Conservation (phyloP, 768 basidiomycete species). For the Leucogyrophana mollusca region DNA sequence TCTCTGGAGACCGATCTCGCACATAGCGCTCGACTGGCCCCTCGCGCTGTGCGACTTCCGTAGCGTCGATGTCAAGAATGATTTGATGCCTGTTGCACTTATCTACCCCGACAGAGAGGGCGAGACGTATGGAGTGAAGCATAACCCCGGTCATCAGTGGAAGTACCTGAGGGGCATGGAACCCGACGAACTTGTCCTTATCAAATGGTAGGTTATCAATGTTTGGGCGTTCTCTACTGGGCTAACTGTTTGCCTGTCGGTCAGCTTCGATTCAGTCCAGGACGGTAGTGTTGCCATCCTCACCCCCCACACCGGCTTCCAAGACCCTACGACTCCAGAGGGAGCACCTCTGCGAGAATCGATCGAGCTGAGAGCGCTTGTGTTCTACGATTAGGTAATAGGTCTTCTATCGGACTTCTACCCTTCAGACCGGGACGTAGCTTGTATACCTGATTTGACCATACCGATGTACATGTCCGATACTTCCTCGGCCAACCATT, state of each 20-base stretch:
- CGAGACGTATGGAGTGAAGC: constrained; percentile 40
- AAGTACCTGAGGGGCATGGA: constrained; percentile 44
- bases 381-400: constrained; percentile 34
- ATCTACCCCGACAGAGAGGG: constrained; percentile 42
- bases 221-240: neutral
- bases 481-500: too few relatives aligned
- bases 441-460: too few relatives aligned
- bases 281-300: constrained; percentile 33
- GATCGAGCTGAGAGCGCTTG: constrained; percentile 34
- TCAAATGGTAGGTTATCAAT: constrained; percentile 42
- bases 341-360: constrained; percentile 30
- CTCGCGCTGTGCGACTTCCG: constrained; percentile 49
- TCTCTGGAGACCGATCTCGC: constrained; percentile 51
- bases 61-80: constrained; percentile 35
- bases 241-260: neutral
- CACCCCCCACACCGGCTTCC: constrained; percentile 33
- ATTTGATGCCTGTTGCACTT: constrained; percentile 37
- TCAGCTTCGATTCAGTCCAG: constrained; percentile 33
- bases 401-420: too few relatives aligned
- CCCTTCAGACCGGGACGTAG: too few relatives aligned
- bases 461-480: too few relatives aligned
- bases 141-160: constrained; percentile 41
- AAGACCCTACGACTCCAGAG: constrained; percentile 31
- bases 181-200: constrained; percentile 44
- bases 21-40: constrained; percentile 46